Evolutionary conservation across 306 rosid genomes (phyloP), one percentile per base, ranked within the genome.

Genomic region (Dicorynia guianensis): DNA sequence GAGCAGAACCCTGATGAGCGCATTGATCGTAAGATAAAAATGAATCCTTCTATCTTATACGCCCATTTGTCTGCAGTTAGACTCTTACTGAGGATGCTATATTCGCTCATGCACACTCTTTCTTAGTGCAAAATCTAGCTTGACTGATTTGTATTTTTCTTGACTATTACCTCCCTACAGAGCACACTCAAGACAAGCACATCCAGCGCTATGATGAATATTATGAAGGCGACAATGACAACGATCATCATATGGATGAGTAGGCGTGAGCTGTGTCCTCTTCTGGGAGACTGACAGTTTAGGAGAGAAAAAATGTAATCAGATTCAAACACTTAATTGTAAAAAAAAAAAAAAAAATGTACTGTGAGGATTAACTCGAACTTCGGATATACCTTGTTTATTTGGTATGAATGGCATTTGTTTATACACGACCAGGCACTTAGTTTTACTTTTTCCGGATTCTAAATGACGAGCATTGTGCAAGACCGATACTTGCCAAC

Each of bases 1-100:
- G 91, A 81, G 87, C 97, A 87, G 74, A 92, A 92, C 83, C 97
- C 98, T 17, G 98, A 95, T 82, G 97, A 90, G 83, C 98, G 98
- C 61, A 77, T 86, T 72, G 89, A 89, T 84, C 96, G 98, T 95
- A 86, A 92, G 98, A 62, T 58, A 62, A 67, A n/a, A 43, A 18
- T 35, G 0, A 44, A 5, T 11, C 19, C 3, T 39, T 12, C n/a
- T 64, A 50, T 42, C 58, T 38, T 25, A 14, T 47, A 39, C 10
- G 8, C n/a, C 8, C 39, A 46, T 68, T 10, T 54, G 1, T 10
- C 44, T 18, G 33, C 17, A 53, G 10, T 13, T 33, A 38, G 14
- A 18, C 11, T 13, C 19, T 44, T 13, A n/a, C 42, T 15, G 5
- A 58, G 11, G 47, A 12, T 7, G 46, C 43, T 4, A 14, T 3